Base-by-base conservation (phyloP, 1,284 basidiomycete species). In the Apiotrichum akiyoshidainum region DNA sequence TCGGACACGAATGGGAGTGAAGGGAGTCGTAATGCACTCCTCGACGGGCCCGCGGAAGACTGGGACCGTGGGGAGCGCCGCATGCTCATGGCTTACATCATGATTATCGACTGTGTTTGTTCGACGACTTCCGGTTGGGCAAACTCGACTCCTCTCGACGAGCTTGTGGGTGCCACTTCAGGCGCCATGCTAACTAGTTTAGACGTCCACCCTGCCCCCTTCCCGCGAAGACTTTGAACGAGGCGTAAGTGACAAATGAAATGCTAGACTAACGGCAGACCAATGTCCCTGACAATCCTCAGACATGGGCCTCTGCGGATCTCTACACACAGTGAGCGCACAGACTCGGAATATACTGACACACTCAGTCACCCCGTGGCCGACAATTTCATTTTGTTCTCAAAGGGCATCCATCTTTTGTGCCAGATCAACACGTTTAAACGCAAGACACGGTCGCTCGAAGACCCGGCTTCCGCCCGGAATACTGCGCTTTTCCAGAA, bases 31-130 rank as follows among this genome's bases (percentile, higher is more conserved):
- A 63, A 56, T 22, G 50, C 68, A 0, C 56, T 70, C 34, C 46
- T 76, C 14, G 50, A 63, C 1, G 61, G 57, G 16, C 62, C 70
- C 6, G 55, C 57, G 19, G 56, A 65, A 8, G 68, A 70, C 42
- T 61, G 65, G 34, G 74, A 77, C 16, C 54, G 69, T 13, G 72
- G 75, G 50, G 75, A 75, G 52, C 53, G 74, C 13, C 47, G 68
- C 19, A 57, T 60, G 0, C 50, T 70, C 33, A 61, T 70, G 51
- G 68, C 65, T 47, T 63, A 64, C 31, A 54, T 67, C 21, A 33
- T 70, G 45, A 54, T 17, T 1, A 59, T 58, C 31, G 71, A 75
- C 44, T 44, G 57, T 2, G 52, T 57, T 9, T 54, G 53, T 11
- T 61, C 69, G n/a, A 59, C 64, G 12, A 61, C 64, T 19, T 67